phyloP scores from a whole-genome alignment of 495 filamentous ascomycete genomes.

The Emericellopsis terricola region DNA sequence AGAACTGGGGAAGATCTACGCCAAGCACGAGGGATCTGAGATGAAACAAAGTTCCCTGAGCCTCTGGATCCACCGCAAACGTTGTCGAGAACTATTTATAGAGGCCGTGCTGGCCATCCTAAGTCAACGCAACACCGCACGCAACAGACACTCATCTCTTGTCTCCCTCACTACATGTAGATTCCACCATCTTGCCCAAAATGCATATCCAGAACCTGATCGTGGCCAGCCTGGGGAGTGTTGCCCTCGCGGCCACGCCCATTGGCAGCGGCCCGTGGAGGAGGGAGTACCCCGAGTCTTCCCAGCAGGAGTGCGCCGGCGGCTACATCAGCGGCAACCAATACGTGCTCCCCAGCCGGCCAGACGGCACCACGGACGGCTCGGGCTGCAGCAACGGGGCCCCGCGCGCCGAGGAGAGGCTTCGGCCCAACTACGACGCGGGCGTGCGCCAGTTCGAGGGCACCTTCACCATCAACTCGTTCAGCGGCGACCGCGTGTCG shows the following conservation, averaged over 20 bases:
- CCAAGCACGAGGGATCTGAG: too few species aligned
- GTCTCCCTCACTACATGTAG: too few species aligned
- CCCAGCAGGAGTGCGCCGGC: background rate
- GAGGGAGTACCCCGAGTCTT: background rate
- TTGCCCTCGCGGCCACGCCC: background rate
- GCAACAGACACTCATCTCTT: too few species aligned
- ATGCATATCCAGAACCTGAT: conserved; percentile 1
- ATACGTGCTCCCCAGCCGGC: background rate
- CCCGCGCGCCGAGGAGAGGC: background rate
- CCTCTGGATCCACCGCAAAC: too few species aligned
- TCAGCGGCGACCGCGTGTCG: background rate
- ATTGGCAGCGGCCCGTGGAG: conserved; percentile 2
- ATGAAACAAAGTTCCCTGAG: too few species aligned
- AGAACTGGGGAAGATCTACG: too few species aligned
- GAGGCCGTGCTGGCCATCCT: too few species aligned
- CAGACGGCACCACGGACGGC: conserved; percentile 1
- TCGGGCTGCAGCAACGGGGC: conserved; percentile 1
- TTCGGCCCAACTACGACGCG: background rate
- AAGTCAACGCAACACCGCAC: too few species aligned
- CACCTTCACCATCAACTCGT: conserved; percentile 3
- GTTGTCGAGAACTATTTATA: too few species aligned
- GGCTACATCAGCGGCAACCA: conserved; percentile 1
- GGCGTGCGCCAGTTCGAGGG: conserved; percentile 2
- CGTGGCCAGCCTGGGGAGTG: background rate
- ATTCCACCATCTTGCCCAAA: too few species aligned